Conservation (phyloP, 2,329 filamentous ascomycete genomes). For the Aspergillus fumigatus region DNA sequence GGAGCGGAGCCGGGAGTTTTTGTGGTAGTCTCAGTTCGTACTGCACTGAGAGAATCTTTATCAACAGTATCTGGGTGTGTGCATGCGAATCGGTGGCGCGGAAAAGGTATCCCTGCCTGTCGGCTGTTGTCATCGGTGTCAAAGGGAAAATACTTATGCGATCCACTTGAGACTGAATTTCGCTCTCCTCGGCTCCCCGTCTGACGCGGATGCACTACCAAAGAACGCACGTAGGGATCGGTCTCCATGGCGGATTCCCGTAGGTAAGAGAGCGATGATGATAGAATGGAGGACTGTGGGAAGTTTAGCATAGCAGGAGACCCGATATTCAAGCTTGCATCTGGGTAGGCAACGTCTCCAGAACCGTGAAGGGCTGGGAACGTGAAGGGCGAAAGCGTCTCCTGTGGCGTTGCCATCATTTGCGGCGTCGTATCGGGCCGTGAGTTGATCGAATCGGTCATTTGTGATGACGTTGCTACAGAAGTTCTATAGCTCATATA, state of each 20-base stretch:
- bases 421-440: constrained; percentile 20
- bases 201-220: background rate
- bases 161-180: background rate
- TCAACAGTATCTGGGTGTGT: background rate
- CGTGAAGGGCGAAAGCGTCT: constrained; percentile 14
- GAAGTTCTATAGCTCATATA: constrained; percentile 14
- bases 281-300: constrained; percentile 27
- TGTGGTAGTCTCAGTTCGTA: background rate
- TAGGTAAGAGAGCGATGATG: constrained; percentile 34
- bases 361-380: constrained; percentile 14
- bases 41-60: no score
- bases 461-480: constrained; percentile 18
- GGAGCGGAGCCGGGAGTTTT: background rate
- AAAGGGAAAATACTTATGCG: background rate
- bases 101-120: background rate
- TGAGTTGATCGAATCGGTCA: constrained; percentile 12
- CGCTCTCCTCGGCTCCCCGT: background rate
- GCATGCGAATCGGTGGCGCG: background rate
- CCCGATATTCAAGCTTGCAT: constrained; percentile 21
- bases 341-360: constrained; percentile 17
- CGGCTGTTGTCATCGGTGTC: background rate
- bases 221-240: constrained; percentile 30
- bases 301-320: constrained; percentile 28
- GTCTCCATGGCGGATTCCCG: constrained; percentile 30
- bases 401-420: constrained; percentile 11